These are phyloP conservation scores for Mycena crocata DNA, from an alignment of 768 basidiomycete genomes.

Conservation along the genomic window DNA sequence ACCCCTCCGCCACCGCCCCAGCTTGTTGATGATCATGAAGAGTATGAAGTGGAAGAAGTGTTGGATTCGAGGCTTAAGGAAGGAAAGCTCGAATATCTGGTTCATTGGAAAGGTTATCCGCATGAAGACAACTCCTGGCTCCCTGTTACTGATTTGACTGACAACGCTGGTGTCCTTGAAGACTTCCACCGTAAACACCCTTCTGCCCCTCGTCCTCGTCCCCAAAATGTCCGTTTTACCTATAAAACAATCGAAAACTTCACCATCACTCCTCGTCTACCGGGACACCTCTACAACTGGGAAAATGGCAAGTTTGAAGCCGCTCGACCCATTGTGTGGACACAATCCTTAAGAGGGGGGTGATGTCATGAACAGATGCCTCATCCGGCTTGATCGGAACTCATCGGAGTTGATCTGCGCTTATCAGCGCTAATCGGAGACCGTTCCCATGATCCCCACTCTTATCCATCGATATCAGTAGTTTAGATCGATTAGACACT, in stretches of 20 bases:
- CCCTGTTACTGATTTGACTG: conserved; percentile 11
- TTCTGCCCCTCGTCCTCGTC: neutral
- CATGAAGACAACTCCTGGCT: conserved; percentile 36
- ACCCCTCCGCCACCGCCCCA: conserved; percentile 14
- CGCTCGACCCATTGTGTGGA: neutral
- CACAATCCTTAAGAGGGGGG: no score
- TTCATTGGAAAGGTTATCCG: conserved; percentile 39
- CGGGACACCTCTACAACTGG: conserved; percentile 3
- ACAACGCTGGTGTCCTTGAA: conserved; percentile 1
- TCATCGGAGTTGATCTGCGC: no score
- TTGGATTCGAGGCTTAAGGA: conserved; percentile 16
- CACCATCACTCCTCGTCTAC: neutral
- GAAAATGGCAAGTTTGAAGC: neutral
- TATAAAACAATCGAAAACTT: neutral
- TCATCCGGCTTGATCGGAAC: no score
- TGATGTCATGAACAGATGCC: no score
- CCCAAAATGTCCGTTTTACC: neutral
- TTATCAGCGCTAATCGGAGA: no score
- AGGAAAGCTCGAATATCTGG: conserved; percentile 13
- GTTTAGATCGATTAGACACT: no score
- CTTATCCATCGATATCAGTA: no score
- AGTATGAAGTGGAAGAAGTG: conserved; percentile 28
- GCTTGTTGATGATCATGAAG: conserved; percentile 3
- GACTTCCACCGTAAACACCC: conserved; percentile 13
- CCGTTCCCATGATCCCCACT: no score